Evolutionary conservation across 2,329 filamentous ascomycete genomes (phyloP).

Genomic region (Biscogniauxia mediterranea): DNA sequence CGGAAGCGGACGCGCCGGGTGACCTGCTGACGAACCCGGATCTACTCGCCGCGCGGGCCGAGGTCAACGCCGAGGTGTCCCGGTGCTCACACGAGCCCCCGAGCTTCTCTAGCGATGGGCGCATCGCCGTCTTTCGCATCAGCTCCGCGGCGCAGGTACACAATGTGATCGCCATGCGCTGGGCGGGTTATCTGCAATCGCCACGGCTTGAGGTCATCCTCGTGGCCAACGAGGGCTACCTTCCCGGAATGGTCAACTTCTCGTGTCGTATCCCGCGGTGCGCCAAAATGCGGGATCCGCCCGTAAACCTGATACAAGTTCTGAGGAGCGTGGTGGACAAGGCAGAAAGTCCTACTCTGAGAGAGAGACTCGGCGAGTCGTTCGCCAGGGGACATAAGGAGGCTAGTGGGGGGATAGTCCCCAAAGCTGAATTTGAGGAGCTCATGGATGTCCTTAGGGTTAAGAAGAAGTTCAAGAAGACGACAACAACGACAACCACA

Average conservation of each 20-base stretch:
- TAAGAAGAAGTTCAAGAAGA: slow-evolving; percentile 44
- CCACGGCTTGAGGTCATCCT: slow-evolving; percentile 61
- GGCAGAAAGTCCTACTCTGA: slow-evolving; percentile 37
- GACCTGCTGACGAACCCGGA: slow-evolving; percentile 48
- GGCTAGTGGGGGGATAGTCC: slow-evolving; percentile 64
- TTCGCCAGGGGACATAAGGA: slow-evolving; percentile 68
- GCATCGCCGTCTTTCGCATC: slow-evolving; percentile 63
- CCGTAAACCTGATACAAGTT: slow-evolving; percentile 62
- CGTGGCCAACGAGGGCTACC: slow-evolving; percentile 65
- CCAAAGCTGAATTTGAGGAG: slow-evolving; percentile 61
- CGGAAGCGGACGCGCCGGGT: slow-evolving; percentile 47
- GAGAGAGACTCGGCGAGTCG: slow-evolving; percentile 55
- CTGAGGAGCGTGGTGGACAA: slow-evolving; percentile 50
- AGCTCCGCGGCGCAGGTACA: slow-evolving; percentile 61
- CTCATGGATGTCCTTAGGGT: slow-evolving; percentile 58
- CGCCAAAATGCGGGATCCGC: slow-evolving; percentile 50
- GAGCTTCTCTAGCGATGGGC: slow-evolving; percentile 61
- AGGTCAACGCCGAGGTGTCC: slow-evolving; percentile 61
- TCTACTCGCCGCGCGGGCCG: slow-evolving; percentile 52
- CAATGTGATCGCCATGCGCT: slow-evolving; percentile 64
- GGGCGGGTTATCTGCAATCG: slow-evolving; percentile 60
- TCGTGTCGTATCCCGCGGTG: slow-evolving; percentile 61
- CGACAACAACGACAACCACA: background rate
- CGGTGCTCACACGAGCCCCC: slow-evolving; percentile 60
- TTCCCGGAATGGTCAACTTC: slow-evolving; percentile 63